These are phyloP conservation scores for Boletellus sp. DNA, from an alignment of 768 basidiomycete species.

Conservation along the genomic window DNA sequence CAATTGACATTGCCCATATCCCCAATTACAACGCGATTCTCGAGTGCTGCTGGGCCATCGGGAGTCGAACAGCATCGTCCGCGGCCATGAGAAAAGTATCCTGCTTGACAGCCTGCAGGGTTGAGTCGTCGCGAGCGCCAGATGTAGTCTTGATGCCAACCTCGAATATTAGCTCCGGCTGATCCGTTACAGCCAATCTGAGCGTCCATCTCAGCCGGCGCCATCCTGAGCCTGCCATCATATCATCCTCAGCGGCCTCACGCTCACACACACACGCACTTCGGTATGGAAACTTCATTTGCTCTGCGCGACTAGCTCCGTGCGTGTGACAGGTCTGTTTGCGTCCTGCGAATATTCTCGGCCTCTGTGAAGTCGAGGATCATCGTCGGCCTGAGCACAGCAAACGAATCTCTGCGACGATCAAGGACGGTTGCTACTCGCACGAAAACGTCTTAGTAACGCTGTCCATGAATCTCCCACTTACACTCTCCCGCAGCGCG, in stretches of 20 bases:
- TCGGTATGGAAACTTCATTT: slow-evolving; percentile 21
- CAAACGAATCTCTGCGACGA: slow-evolving; percentile 30
- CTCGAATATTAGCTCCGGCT: slow-evolving; percentile 15
- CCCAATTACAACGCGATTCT: slow-evolving; percentile 19
- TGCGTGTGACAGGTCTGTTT: slow-evolving; percentile 6
- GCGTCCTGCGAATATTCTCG: slow-evolving; percentile 11
- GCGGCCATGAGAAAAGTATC: slow-evolving; percentile 13
- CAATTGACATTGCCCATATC: slow-evolving; percentile 14
- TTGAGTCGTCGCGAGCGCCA: not conserved
- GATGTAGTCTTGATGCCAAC: slow-evolving; percentile 7
- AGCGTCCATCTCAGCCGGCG: slow-evolving; percentile 4
- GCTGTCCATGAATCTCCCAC: slow-evolving; percentile 21
- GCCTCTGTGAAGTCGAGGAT: slow-evolving; percentile 18
- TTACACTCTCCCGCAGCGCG: slow-evolving; percentile 20
- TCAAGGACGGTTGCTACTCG: slow-evolving; percentile 29
- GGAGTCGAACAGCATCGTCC: slow-evolving; percentile 14
- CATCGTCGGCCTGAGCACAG: slow-evolving; percentile 33
- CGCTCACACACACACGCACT: slow-evolving; percentile 12
- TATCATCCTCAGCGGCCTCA: slow-evolving; percentile 6
- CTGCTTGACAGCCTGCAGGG: slow-evolving; percentile 3
- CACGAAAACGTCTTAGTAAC: slow-evolving; percentile 29
- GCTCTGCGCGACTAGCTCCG: slow-evolving; percentile 10
- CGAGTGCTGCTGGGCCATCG: slow-evolving; percentile 8
- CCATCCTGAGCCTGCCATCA: slow-evolving; percentile 3
- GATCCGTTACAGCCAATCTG: slow-evolving; percentile 30